A percentile compares a stretch with the other conserved stretches of the same genome.
Evolutionary conservation across 345 rosid species (phyloP).

Genomic region (Ricinus communis): DNA sequence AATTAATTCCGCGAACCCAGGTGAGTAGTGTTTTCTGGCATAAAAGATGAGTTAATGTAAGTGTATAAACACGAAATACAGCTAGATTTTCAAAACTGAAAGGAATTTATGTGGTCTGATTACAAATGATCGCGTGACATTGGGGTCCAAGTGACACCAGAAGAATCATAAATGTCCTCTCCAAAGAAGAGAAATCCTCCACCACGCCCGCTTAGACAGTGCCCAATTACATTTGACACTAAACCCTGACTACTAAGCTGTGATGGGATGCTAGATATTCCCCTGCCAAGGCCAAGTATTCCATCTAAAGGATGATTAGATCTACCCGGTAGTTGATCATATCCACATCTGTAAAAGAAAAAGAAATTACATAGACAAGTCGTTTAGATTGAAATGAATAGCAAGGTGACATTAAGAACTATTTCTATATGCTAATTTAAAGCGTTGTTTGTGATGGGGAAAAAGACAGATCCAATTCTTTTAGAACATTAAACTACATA

Average conservation of each 20-base stretch:
- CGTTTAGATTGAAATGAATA: background rate
- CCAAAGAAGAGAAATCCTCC: slow-evolving; percentile 95
- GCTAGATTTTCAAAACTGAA: slow-evolving; percentile 10
- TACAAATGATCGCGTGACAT: slow-evolving; percentile 68
- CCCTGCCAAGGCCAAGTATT: slow-evolving; percentile 93
- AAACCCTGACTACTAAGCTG: slow-evolving; percentile 73
- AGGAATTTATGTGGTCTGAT: slow-evolving; percentile 7
- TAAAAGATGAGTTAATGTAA: slow-evolving; percentile 10
- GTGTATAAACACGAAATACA: background rate
- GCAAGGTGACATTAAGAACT: slow-evolving; percentile 12
- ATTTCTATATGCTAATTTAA: background rate
- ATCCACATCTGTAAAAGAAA: slow-evolving; percentile 66
- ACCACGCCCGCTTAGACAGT: slow-evolving; percentile 76
- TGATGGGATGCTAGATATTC: slow-evolving; percentile 69
- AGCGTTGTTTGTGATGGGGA: background rate
- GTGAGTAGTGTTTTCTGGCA: slow-evolving; percentile 77
- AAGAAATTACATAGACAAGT: background rate
- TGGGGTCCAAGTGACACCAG: slow-evolving; percentile 66
- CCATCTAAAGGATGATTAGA: slow-evolving; percentile 86
- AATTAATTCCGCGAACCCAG: slow-evolving; percentile 66
- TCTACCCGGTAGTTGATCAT: slow-evolving; percentile 67
- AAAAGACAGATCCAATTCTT: background rate
- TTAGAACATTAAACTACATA: background rate
- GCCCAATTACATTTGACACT: slow-evolving; percentile 73
- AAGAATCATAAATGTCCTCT: slow-evolving; percentile 62